Evolutionary conservation across 495 filamentous ascomycete genomes (phyloP).

Genomic region (Thermochaetoides thermophila): DNA sequence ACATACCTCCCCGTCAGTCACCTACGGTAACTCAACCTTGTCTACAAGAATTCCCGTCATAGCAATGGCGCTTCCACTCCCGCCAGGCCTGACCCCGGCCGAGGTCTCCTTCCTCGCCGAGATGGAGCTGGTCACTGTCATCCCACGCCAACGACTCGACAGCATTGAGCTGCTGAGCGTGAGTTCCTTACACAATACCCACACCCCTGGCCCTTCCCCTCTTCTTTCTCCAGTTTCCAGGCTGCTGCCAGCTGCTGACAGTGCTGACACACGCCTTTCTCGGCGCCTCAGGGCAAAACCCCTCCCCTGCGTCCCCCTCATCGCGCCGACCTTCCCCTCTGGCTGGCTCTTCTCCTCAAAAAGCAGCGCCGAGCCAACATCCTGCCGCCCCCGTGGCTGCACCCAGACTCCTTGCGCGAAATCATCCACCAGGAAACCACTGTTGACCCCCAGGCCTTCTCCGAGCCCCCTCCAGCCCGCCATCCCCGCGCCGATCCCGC

Average conservation of each 20-base stretch:
- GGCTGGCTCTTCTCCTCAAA: slow-evolving; percentile 95
- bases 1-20: too few species aligned
- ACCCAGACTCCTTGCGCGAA: slow-evolving; percentile 49
- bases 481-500: slow-evolving; percentile 26
- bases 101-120: slow-evolving; percentile 95
- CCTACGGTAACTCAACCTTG: too few species aligned
- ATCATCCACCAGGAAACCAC: slow-evolving; percentile 74
- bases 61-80: slow-evolving; percentile 69
- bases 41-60: neutral
- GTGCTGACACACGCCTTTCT: slow-evolving; percentile 6
- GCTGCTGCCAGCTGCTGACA: neutral
- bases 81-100: slow-evolving; percentile 67
- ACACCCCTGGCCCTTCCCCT: slow-evolving; percentile 3
- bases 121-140: slow-evolving; percentile 86
- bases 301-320: slow-evolving; percentile 66
- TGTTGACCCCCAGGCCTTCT: slow-evolving; percentile 48
- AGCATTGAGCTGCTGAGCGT: slow-evolving; percentile 72
- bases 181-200: slow-evolving; percentile 25
- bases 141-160: slow-evolving; percentile 83
- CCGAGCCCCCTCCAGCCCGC: slow-evolving; percentile 52
- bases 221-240: neutral
- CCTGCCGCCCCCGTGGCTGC: slow-evolving; percentile 76
- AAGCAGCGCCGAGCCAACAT: slow-evolving; percentile 91
- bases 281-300: slow-evolving; percentile 50
- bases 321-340: slow-evolving; percentile 68